These are phyloP conservation scores for Pseudogymnoascus sp. DNA, from an alignment of 2,329 filamentous ascomycete genomes.

Conservation along the genomic window DNA sequence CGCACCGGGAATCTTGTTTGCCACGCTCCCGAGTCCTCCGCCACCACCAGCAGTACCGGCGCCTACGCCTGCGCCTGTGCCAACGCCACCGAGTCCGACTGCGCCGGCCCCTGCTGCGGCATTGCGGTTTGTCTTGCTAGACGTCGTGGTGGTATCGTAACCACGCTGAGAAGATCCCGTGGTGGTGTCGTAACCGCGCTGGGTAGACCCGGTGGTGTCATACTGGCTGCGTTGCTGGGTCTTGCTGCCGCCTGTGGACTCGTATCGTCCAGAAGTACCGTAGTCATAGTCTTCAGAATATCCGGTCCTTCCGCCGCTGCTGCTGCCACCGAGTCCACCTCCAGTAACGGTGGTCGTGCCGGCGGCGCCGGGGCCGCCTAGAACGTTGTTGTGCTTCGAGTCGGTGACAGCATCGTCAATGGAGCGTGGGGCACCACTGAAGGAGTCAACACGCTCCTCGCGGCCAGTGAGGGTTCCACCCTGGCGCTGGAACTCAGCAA, in stretches of 20 bases:
- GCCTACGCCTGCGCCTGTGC: not conserved
- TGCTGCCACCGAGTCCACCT: not conserved
- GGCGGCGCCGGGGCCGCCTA: conserved; percentile 14
- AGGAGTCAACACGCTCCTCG: conserved; percentile 50
- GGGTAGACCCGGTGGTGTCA: not conserved
- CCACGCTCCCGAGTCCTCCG: not conserved
- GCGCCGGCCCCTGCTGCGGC: not conserved
- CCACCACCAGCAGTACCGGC: conserved; percentile 14
- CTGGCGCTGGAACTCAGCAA: conserved; percentile 53
- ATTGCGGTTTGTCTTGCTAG: not conserved
- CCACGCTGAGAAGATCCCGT: conserved; percentile 2
- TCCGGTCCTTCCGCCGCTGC: not conserved
- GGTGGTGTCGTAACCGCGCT: not conserved
- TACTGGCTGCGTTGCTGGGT: conserved; percentile 8
- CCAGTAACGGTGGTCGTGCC: conserved; percentile 10
- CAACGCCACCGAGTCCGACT: not conserved
- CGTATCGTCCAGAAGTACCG: not conserved
- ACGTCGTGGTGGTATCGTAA: not conserved
- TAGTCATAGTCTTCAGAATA: not conserved
- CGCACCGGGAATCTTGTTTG: not conserved
- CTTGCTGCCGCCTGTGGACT: conserved; percentile 17
- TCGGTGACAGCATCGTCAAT: conserved; percentile 29
- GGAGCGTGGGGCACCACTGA: conserved; percentile 52
- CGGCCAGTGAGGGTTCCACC: conserved; percentile 48
- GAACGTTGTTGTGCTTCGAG: conserved; percentile 18